Conservation (phyloP, 305 asterid genomes). For the Withania somnifera region DNA sequence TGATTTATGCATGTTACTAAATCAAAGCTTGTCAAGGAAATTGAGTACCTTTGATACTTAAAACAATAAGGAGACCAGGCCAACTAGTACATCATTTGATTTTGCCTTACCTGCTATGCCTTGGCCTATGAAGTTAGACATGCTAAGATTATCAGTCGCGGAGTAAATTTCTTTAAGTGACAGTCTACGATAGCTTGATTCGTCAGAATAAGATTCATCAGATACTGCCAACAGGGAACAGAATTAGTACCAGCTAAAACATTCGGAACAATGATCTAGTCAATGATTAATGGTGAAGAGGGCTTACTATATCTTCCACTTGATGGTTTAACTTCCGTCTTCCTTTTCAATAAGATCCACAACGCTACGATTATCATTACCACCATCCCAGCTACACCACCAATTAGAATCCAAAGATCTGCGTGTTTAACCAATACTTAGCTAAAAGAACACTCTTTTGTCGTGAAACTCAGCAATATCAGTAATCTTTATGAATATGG, state of each 20-base stretch:
- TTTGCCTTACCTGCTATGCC: constrained; percentile 58
- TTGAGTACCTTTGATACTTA: not conserved
- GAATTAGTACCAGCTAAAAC: not conserved
- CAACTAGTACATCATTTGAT: not conserved
- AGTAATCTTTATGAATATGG: not conserved
- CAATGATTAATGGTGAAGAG: not conserved
- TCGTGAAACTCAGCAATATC: not conserved
- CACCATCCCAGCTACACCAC: constrained; percentile 27
- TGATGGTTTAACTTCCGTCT: constrained; percentile 11
- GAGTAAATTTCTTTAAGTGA: constrained; percentile 37
- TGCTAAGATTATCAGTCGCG: constrained; percentile 54
- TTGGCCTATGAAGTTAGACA: constrained; percentile 63
- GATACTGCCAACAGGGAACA: constrained; percentile 15
- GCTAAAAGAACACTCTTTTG: not conserved
- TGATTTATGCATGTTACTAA: not conserved
- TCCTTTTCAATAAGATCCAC: constrained; percentile 21
- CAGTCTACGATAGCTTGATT: constrained; percentile 24
- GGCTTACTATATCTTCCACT: constrained; percentile 21
- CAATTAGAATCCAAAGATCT: constrained; percentile 35
- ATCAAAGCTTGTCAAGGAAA: not conserved
- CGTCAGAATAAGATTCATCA: constrained; percentile 15
- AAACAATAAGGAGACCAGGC: not conserved
- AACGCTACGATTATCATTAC: constrained; percentile 10
- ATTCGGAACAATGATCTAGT: not conserved
- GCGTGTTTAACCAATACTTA: constrained; percentile 3